phyloP scores from a whole-genome alignment of 768 basidiomycete species.

The Lactifluus rugatus region DNA sequence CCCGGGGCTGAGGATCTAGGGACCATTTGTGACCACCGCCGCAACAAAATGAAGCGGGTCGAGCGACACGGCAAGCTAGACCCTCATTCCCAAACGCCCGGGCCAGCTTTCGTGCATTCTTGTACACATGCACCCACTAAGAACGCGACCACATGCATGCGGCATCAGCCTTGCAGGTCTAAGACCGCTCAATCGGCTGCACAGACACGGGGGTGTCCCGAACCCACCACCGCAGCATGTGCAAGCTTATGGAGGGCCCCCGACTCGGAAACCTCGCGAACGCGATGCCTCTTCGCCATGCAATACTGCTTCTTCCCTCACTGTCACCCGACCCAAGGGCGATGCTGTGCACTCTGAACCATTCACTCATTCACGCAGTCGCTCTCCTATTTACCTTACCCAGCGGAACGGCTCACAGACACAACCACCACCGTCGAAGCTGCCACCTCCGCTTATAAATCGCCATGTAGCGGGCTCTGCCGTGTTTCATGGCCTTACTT shows the following conservation, averaged over 20 bases:
- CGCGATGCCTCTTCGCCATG: constrained; percentile 23
- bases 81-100: constrained; percentile 22
- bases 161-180: not conserved
- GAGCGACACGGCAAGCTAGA: constrained; percentile 60
- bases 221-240: not conserved
- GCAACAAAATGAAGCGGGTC: constrained; percentile 76
- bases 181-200: constrained; percentile 12
- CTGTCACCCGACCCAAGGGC: constrained; percentile 14
- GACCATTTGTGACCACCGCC: constrained; percentile 71
- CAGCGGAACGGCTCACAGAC: constrained; percentile 14
- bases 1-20: constrained; percentile 72
- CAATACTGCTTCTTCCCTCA: constrained; percentile 30
- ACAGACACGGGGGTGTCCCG: constrained; percentile 14
- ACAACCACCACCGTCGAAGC: constrained; percentile 2
- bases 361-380: constrained; percentile 13
- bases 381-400: constrained; percentile 5
- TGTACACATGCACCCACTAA: constrained; percentile 4
- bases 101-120: constrained; percentile 10
- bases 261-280: constrained; percentile 10
- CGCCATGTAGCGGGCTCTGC: no score
- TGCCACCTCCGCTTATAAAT: not conserved
- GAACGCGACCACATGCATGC: constrained; percentile 9
- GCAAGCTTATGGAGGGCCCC: constrained; percentile 1
- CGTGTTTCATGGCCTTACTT: no score
- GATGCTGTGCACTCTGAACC: constrained; percentile 23